phyloP scores from a whole-genome alignment of 2,329 filamentous ascomycete species.

The Biscogniauxia mediterranea region DNA sequence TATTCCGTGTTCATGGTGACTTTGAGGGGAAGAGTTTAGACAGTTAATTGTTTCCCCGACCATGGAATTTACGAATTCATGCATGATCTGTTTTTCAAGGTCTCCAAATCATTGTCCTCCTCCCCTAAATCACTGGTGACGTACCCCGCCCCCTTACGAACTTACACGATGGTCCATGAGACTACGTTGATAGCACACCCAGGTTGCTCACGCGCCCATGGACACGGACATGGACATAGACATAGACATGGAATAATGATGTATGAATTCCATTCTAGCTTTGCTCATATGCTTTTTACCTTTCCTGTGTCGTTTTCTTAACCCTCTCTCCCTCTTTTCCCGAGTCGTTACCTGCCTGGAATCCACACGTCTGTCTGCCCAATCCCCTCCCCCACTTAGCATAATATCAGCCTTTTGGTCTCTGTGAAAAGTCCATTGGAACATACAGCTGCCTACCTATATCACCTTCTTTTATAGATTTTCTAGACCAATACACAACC shows the following conservation, averaged over 20 bases:
- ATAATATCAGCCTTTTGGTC: neutral
- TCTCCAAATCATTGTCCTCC: neutral
- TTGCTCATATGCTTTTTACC: neutral
- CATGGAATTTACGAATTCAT: conserved; percentile 29
- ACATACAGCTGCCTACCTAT: neutral
- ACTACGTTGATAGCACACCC: neutral
- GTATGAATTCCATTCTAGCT: neutral
- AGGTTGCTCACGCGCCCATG: neutral
- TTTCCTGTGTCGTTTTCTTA: neutral
- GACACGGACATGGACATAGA: neutral
- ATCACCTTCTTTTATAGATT: neutral
- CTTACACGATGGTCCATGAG: neutral
- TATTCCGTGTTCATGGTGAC: conserved; percentile 24
- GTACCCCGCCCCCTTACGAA: neutral
- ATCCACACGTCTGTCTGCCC: neutral
- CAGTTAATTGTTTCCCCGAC: conserved; percentile 33
- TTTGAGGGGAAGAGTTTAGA: conserved; percentile 30
- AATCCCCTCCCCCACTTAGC: neutral
- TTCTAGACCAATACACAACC: neutral
- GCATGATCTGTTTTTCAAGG: conserved; percentile 23
- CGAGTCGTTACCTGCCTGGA: neutral
- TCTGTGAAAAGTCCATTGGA: neutral
- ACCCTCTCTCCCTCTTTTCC: neutral
- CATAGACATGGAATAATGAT: neutral
- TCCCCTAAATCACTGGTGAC: neutral